These are phyloP conservation scores for Pestalotiopsis sp. DNA, from an alignment of 2,329 filamentous ascomycete genomes.

Conservation along the genomic window DNA sequence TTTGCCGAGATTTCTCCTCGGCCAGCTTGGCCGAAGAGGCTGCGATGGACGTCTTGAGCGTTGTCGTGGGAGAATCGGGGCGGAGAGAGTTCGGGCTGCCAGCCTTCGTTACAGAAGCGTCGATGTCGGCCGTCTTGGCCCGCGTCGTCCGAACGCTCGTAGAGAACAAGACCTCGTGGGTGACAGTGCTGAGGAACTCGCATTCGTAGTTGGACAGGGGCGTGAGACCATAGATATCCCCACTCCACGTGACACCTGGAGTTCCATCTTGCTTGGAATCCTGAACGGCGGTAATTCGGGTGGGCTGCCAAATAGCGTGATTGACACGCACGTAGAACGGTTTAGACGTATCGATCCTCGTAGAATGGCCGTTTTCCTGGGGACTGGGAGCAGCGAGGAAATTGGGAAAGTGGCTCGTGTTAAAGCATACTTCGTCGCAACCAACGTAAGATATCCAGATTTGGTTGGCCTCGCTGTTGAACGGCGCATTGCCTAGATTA, in stretches of 20 bases:
- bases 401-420: slow-evolving; percentile 66
- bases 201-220: slow-evolving; percentile 77
- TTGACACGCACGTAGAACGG: slow-evolving; percentile 81
- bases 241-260: slow-evolving; percentile 64
- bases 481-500: slow-evolving; percentile 75
- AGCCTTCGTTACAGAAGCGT: slow-evolving; percentile 35
- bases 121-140: slow-evolving; percentile 46
- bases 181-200: slow-evolving; percentile 73
- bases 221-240: slow-evolving; percentile 69
- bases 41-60: slow-evolving; percentile 75
- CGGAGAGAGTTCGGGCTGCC: slow-evolving; percentile 63
- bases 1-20: slow-evolving; percentile 70
- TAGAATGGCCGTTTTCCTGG: slow-evolving; percentile 35
- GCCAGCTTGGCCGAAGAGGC: slow-evolving; percentile 71
- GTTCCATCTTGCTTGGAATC: slow-evolving; percentile 33
- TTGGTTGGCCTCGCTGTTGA: slow-evolving; percentile 69
- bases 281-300: slow-evolving; percentile 63
- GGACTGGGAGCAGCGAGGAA: slow-evolving; percentile 38
- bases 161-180: slow-evolving; percentile 68
- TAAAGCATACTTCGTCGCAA: slow-evolving; percentile 77
- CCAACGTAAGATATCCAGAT: slow-evolving; percentile 84
- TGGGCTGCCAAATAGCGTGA: slow-evolving; percentile 78
- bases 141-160: slow-evolving; percentile 70
- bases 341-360: slow-evolving; percentile 68
- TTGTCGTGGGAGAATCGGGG: slow-evolving; percentile 77